These are phyloP conservation scores for Hirsutella rhossiliensis DNA, from an alignment of 2,329 filamentous ascomycete species.

Conservation along the genomic window DNA sequence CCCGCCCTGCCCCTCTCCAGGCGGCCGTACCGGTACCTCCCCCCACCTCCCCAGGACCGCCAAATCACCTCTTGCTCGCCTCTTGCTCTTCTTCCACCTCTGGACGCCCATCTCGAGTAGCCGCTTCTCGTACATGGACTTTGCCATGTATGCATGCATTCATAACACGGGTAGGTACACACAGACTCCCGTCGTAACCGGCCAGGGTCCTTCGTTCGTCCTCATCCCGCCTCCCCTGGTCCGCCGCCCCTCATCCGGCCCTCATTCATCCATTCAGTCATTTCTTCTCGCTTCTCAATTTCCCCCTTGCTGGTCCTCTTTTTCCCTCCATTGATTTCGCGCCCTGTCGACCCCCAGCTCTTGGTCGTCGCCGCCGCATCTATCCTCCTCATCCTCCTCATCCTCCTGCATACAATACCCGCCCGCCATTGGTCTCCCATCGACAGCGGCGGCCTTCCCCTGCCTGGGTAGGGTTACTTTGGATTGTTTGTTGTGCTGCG, in stretches of 20 bases:
- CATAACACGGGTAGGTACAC: background rate
- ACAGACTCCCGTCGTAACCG: background rate
- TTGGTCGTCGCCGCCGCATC: background rate
- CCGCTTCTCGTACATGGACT: background rate
- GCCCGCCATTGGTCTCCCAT: background rate
- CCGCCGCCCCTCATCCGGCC: background rate
- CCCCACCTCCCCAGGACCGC: too few relatives aligned
- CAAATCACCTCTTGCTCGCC: too few relatives aligned
- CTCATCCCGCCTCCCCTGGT: background rate
- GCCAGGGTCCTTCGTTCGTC: background rate
- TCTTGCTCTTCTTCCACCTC: too few relatives aligned
- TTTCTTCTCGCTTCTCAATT: background rate
- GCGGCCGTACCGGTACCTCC: too few relatives aligned
- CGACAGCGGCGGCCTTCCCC: background rate
- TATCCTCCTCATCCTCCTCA: background rate
- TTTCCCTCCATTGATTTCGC: background rate
- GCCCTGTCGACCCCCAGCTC: background rate
- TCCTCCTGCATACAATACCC: background rate
- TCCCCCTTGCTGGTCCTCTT: background rate
- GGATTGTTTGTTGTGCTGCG: background rate
- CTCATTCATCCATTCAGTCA: background rate
- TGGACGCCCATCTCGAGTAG: too few relatives aligned
- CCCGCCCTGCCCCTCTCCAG: too few relatives aligned
- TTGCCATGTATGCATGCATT: background rate
- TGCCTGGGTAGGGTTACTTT: background rate